phyloP scores from a whole-genome alignment of 2,329 filamentous ascomycete species.

The Fusarium sp. region DNA sequence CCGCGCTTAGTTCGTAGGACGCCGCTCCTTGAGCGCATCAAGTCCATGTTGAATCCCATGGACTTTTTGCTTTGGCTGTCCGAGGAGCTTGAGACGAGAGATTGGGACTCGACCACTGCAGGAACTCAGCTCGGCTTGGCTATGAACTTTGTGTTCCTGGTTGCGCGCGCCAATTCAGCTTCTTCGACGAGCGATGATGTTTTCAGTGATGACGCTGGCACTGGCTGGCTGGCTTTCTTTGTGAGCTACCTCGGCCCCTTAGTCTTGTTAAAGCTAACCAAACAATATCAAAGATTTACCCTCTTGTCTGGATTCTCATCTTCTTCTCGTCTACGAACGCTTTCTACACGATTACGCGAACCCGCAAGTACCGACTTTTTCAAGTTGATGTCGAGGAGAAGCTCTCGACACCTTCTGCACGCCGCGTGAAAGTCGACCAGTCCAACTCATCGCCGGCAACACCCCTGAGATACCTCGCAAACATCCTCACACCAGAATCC shows the following conservation, averaged over 20 bases:
- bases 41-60: slow-evolving; percentile 83
- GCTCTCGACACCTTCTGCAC: slow-evolving; percentile 85
- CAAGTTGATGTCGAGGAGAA: slow-evolving; percentile 83
- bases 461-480: slow-evolving; percentile 80
- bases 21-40: slow-evolving; percentile 84
- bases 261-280: slow-evolving; percentile 19
- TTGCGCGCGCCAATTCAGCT: slow-evolving; percentile 83
- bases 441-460: slow-evolving; percentile 79
- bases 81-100: slow-evolving; percentile 90
- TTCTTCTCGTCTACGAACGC: slow-evolving; percentile 79
- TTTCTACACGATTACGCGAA: slow-evolving; percentile 83
- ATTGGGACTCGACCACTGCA: slow-evolving; percentile 87
- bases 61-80: slow-evolving; percentile 93
- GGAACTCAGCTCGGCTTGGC: slow-evolving; percentile 80
- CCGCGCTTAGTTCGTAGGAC: slow-evolving; percentile 85
- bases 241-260: slow-evolving; percentile 52
- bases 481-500: slow-evolving; percentile 73
- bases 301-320: slow-evolving; percentile 78
- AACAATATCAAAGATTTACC: slow-evolving; percentile 65
- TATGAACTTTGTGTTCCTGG: slow-evolving; percentile 83
- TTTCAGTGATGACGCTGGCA: slow-evolving; percentile 78
- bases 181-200: slow-evolving; percentile 78
- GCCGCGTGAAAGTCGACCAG: slow-evolving; percentile 83
- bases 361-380: slow-evolving; percentile 90
- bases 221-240: slow-evolving; percentile 72